Evolutionary conservation across 208 protist species (phyloP), one percentile per base, ranked within the genome.

Genomic region (Trypanosoma melophagium): DNA sequence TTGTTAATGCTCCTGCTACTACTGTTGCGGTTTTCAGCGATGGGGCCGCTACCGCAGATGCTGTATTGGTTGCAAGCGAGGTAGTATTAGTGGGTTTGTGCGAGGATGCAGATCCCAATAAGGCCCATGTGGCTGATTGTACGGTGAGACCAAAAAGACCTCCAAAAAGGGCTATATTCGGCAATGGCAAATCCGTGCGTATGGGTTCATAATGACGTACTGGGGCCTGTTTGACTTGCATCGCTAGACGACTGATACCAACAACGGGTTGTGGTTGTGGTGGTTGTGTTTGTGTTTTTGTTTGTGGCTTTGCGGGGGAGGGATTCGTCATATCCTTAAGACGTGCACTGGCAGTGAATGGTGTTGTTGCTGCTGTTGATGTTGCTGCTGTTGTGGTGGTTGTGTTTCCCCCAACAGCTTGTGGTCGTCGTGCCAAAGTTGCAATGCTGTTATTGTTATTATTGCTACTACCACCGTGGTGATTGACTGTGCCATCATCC

Each of bases 71-170:
- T 21, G 24, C 40, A 2, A 52, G 28, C 13, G 49, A n/a, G 7
- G 60, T 17, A 10, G 53, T 12, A n/a, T n/a, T n/a, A n/a, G n/a
- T n/a, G n/a, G n/a, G n/a, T 9, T 68, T 74, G 49, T 57, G 51
- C 9, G 52, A 60, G 13, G 63, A 73, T 9, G 80, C 80, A 12
- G 57, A 8, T 3, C 81, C 81, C 0, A 87, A 58, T 25, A 69
- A 67, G 3, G 81, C 72, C 55, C 56, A 69, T 10, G 56, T 16
- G 13, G 77, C 68, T 53, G 42, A 58, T 47, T 58, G 60, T n/a
- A 61, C 66, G 28, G 71, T 75, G 7, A 87, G 71, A 9, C 66
- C 69, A 50, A 87, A 75, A 16, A 81, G 76, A 24, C 81, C 81
- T 38, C 81, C 81, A 56, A 74, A 66, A 50, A 87, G 42, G 17